Percentiles rank a stretch among this genome's conserved stretches.
These are phyloP conservation scores for Galerina sulciceps DNA, from an alignment of 768 basidiomycete genomes.

Conservation along the genomic window DNA sequence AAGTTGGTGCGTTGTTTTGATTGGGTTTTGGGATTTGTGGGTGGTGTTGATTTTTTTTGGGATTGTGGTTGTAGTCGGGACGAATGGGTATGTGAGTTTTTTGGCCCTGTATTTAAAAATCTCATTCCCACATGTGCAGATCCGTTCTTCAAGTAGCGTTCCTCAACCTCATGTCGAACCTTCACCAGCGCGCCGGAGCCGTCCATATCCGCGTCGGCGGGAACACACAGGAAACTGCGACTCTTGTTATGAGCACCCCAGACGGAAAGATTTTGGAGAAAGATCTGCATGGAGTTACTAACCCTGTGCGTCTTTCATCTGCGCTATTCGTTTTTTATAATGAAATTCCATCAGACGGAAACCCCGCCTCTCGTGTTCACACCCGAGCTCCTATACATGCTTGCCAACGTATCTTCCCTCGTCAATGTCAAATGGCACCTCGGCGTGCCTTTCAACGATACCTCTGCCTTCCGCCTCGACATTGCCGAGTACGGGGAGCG, in stretches of 20 bases:
- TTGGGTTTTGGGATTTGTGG: not conserved
- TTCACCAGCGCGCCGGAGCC: slow-evolving; percentile 62
- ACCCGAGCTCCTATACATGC: slow-evolving; percentile 66
- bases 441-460: slow-evolving; percentile 73
- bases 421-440: slow-evolving; percentile 72
- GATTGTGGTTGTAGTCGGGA: slow-evolving; percentile 4
- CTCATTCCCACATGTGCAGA: slow-evolving; percentile 26
- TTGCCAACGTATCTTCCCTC: slow-evolving; percentile 63
- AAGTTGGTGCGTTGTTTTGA: slow-evolving; percentile 49
- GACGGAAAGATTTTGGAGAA: slow-evolving; percentile 58
- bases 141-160: slow-evolving; percentile 61
- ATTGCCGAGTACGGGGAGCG: slow-evolving; percentile 64
- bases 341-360: slow-evolving; percentile 47
- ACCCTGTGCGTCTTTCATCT: slow-evolving; percentile 39
- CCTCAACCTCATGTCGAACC: slow-evolving; percentile 76
- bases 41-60: not conserved
- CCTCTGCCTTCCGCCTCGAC: slow-evolving; percentile 51
- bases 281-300: slow-evolving; percentile 32
- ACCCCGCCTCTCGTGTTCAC: slow-evolving; percentile 77
- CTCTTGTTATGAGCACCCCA: slow-evolving; percentile 50
- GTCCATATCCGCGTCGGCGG: slow-evolving; percentile 77
- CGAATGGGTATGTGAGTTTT: slow-evolving; percentile 8
- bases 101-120: slow-evolving; percentile 15
- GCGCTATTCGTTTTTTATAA: not conserved
- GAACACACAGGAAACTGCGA: slow-evolving; percentile 76